Evolutionary conservation across 2,329 filamentous ascomycete species (phyloP).

Genomic region (Fusarium globosum): DNA sequence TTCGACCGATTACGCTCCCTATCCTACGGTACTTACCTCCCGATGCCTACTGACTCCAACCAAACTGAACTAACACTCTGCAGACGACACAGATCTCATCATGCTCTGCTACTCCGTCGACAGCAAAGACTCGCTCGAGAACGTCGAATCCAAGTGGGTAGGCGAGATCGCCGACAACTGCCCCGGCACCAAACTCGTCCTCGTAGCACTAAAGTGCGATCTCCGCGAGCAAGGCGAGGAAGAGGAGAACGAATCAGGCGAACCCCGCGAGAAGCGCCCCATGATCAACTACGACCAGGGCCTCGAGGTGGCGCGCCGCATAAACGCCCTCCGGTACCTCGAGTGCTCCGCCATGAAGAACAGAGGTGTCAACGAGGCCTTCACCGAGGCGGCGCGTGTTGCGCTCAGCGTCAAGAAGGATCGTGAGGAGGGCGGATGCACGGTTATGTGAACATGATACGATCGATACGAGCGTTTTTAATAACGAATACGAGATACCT

Average conservation of each 20-base stretch:
- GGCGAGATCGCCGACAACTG: constrained; percentile 98
- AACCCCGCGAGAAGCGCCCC: constrained; percentile 69
- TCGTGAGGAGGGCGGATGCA: constrained; percentile 70
- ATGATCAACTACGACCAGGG: constrained; percentile 93
- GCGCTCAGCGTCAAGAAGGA: constrained; percentile 80
- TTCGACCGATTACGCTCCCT: constrained; percentile 96
- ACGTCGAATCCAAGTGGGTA: constrained; percentile 99
- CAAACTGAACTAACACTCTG: not conserved
- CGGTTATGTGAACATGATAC: constrained; percentile 63
- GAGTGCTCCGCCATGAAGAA: constrained; percentile 99
- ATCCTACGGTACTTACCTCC: constrained; percentile 78
- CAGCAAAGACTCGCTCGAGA: constrained; percentile 95
- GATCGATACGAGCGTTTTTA: constrained; percentile 32
- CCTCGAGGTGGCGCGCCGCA: constrained; percentile 88
- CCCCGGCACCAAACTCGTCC: constrained; percentile 91
- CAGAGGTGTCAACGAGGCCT: constrained; percentile 96
- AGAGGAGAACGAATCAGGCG: constrained; percentile 65
- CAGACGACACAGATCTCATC: constrained; percentile 91
- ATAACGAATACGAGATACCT: constrained; percentile 30
- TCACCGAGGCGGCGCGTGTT: constrained; percentile 96
- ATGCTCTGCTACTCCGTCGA: constrained; percentile 99
- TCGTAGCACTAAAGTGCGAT: constrained; percentile 97
- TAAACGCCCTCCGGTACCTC: constrained; percentile 92
- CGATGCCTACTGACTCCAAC: not conserved
- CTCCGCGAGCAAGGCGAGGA: constrained; percentile 83